Conservation (phyloP, 2,329 filamentous ascomycete species). For the Pseudohalonectria lignicola region DNA sequence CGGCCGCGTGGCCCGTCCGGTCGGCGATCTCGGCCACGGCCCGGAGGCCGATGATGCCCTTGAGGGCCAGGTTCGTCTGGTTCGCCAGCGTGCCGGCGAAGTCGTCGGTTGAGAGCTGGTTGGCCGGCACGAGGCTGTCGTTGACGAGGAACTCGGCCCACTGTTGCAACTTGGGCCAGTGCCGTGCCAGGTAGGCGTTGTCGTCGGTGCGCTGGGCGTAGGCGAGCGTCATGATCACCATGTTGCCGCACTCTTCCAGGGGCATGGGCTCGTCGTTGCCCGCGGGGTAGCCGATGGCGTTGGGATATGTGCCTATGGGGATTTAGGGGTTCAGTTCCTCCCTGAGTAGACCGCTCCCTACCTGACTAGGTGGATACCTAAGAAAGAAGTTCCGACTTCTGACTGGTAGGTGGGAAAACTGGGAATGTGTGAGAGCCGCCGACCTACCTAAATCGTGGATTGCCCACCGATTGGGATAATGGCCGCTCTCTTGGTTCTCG, state of each 20-base stretch:
- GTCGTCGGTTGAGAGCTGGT: slow-evolving; percentile 68
- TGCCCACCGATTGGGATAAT: slow-evolving; percentile 69
- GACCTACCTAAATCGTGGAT: slow-evolving; percentile 54
- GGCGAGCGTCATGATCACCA: slow-evolving; percentile 56
- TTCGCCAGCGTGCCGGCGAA: slow-evolving; percentile 65
- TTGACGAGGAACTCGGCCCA: slow-evolving; percentile 66
- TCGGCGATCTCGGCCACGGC: slow-evolving; percentile 44
- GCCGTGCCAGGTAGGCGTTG: slow-evolving; percentile 36
- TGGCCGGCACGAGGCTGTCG: slow-evolving; percentile 56
- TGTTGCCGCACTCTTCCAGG: slow-evolving; percentile 61
- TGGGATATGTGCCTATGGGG: slow-evolving; percentile 51
- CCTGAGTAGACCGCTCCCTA: too few relatives aligned
- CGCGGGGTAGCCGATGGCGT: slow-evolving; percentile 58
- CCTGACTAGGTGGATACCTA: too few relatives aligned
- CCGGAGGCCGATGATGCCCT: slow-evolving; percentile 70
- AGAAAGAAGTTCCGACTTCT: too few relatives aligned
- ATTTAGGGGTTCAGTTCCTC: too few relatives aligned
- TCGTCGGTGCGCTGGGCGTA: slow-evolving; percentile 44
- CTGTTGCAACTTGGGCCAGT: slow-evolving; percentile 59
- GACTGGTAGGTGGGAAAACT: too few relatives aligned
- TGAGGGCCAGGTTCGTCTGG: slow-evolving; percentile 65
- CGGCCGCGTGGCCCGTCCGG: slow-evolving; percentile 39
- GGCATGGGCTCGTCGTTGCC: slow-evolving; percentile 63
- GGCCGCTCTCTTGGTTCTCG: slow-evolving; percentile 67
- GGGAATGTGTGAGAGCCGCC: too few relatives aligned